These are phyloP conservation scores for Dianthus caryophyllus DNA, from an alignment of 148 eudicot species.

Conservation along the genomic window DNA sequence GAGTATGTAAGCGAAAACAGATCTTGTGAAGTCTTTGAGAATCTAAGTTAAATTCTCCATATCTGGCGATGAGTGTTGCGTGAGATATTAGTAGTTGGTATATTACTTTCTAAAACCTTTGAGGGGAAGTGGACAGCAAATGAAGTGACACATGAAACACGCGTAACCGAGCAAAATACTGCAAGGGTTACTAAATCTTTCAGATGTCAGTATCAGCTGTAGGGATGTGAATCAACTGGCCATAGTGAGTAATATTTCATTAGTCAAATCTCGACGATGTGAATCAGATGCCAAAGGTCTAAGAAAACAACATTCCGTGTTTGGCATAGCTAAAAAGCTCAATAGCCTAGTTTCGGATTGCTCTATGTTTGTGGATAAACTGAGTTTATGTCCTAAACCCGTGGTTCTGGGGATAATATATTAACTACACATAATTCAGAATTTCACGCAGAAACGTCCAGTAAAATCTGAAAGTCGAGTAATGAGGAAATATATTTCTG, in stretches of 20 bases:
- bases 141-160: neutral
- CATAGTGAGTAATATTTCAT: neutral
- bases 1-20: neutral
- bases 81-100: neutral
- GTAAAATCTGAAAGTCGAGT: neutral
- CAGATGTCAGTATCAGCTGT: neutral
- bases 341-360: neutral
- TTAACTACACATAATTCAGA: neutral
- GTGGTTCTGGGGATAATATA: neutral
- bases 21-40: neutral
- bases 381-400: neutral
- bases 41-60: neutral
- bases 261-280: neutral
- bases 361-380: neutral
- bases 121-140: neutral
- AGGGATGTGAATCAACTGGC: neutral
- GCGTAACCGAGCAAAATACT: neutral
- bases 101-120: neutral
- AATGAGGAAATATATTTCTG: too few relatives aligned
- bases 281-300: neutral
- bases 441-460: neutral
- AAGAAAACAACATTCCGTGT: neutral
- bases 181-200: neutral
- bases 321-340: neutral
- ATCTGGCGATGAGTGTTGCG: neutral